Percentiles rank a stretch among this genome's conserved stretches.
phyloP scores from a whole-genome alignment of 371 early-diverging fungal species.

The Dinochytrium kinnereticum region DNA sequence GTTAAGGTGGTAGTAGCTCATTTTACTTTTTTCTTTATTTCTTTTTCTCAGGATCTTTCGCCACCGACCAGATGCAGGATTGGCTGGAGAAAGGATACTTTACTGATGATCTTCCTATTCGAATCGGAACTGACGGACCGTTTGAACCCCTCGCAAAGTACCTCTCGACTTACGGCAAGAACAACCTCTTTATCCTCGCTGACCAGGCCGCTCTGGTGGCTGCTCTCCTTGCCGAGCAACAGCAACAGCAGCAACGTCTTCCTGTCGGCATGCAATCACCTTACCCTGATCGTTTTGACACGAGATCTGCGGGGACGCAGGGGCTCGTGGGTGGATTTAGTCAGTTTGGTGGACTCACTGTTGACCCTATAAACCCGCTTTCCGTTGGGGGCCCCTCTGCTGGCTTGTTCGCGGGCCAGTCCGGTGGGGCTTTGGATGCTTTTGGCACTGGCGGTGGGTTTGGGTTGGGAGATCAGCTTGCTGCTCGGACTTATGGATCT shows the following conservation, averaged over 20 bases:
- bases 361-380: background rate
- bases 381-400: background rate
- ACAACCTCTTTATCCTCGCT: conserved; percentile 45
- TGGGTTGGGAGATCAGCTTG: background rate
- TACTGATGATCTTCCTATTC: conserved; percentile 47
- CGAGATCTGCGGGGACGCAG: conserved; percentile 2
- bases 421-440: background rate
- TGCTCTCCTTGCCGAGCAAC: conserved; percentile 16
- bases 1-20: no score
- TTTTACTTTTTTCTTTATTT: background rate
- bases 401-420: background rate
- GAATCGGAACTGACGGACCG: conserved; percentile 40
- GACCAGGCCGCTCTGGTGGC: conserved; percentile 32
- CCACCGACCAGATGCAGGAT: conserved; percentile 55
- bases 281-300: conserved; percentile 4
- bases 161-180: conserved; percentile 42
- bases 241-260: conserved; percentile 5
- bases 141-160: conserved; percentile 49
- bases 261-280: background rate
- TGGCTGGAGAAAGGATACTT: conserved; percentile 57
- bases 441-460: background rate
- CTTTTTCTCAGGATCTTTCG: conserved; percentile 51
- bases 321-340: background rate
- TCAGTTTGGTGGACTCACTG: conserved; percentile 23
- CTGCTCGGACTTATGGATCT: background rate